Conservation (phyloP, 139 green algal genomes). For the Closterium sp. region DNA sequence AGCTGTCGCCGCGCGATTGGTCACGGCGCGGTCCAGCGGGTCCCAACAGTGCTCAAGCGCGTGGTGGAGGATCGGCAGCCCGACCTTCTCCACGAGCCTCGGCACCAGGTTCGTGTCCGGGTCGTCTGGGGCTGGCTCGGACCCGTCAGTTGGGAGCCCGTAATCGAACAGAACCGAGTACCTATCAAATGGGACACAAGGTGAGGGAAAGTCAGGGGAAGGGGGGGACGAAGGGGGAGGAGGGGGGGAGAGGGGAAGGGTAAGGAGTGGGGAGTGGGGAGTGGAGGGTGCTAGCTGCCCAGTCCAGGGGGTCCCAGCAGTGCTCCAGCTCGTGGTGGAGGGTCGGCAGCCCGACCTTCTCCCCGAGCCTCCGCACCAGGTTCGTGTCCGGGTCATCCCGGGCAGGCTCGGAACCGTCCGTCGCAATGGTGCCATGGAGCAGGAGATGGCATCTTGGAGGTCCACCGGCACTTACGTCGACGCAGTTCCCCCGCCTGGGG, state of each 20-base stretch:
- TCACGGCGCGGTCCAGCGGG: slow-evolving; percentile 59
- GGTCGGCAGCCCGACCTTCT: too few relatives aligned
- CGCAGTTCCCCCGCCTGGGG: too few relatives aligned
- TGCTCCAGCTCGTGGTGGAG: too few relatives aligned
- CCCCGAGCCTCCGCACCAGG: too few relatives aligned
- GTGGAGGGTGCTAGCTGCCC: neutral
- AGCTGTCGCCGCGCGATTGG: slow-evolving; percentile 7
- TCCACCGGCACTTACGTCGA: too few relatives aligned
- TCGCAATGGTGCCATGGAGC: too few relatives aligned
- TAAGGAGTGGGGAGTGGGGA: neutral
- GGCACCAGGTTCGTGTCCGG: slow-evolving; percentile 75
- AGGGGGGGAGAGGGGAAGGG: neutral
- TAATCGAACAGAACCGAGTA: slow-evolving; percentile 84
- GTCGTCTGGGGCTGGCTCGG: slow-evolving; percentile 58
- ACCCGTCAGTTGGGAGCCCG: slow-evolving; percentile 54
- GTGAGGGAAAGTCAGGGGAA: neutral
- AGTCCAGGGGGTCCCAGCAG: too few relatives aligned
- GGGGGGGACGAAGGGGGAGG: neutral
- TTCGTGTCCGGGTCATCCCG: neutral
- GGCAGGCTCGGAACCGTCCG: slow-evolving; percentile 70
- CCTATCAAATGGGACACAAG: slow-evolving; percentile 68
- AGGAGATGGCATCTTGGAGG: too few relatives aligned
- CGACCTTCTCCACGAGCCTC: slow-evolving; percentile 64
- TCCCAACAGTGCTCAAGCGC: slow-evolving; percentile 68
- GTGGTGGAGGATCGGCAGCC: slow-evolving; percentile 67